Conservation (phyloP, 441 rosid genomes). For the Populus hybrid region DNA sequence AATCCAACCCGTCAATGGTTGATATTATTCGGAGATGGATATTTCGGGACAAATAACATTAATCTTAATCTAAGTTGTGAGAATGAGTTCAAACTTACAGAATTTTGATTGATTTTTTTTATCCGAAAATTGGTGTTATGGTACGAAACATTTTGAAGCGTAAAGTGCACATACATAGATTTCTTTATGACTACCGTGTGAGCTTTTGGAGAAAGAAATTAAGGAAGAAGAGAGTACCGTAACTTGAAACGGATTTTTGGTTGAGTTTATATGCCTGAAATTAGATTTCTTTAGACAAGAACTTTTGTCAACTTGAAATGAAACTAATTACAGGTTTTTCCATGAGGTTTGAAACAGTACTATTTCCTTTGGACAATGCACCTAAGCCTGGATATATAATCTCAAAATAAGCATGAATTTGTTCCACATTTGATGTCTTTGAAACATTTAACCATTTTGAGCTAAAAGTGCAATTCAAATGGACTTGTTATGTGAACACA, state of each 20-base stretch:
- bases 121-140: background rate
- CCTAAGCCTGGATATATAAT: background rate
- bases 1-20: background rate
- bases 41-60: background rate
- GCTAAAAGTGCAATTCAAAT: background rate
- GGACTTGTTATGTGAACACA: background rate
- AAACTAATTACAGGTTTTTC: background rate
- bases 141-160: background rate
- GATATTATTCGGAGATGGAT: background rate
- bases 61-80: background rate
- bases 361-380: background rate
- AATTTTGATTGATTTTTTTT: background rate
- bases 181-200: background rate
- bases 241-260: background rate
- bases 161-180: background rate
- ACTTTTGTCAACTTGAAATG: background rate
- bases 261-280: background rate
- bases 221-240: background rate
- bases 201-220: background rate
- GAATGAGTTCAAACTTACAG: background rate
- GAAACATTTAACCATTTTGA: background rate
- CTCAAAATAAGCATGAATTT: background rate
- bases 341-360: background rate
- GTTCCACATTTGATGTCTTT: background rate
- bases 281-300: background rate